Conservation (phyloP, 78 protist genomes). For the Acrasis kona region DNA sequence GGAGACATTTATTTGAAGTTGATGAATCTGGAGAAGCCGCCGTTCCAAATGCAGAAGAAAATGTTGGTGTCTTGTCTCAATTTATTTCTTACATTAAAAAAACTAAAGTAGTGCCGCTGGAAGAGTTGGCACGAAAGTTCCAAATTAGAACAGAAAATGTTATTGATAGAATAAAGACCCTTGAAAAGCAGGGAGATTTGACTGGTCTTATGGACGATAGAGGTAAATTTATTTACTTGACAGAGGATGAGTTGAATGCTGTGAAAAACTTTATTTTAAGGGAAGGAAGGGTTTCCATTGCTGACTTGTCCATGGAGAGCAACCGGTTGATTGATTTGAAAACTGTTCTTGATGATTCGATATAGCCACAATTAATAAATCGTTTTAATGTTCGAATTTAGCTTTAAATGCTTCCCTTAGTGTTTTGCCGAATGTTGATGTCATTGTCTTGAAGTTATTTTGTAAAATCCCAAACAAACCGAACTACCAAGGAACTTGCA, state of each 20-base stretch:
- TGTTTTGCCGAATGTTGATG: too few species aligned
- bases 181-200: constrained; percentile 47
- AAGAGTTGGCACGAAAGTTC: constrained; percentile 5
- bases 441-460: too few species aligned
- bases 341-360: too few species aligned
- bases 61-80: not conserved
- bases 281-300: constrained; percentile 56
- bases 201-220: constrained; percentile 70
- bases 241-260: constrained; percentile 47
- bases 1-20: not conserved
- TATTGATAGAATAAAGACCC: constrained; percentile 29
- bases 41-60: not conserved
- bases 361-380: too few species aligned
- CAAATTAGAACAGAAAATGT: constrained; percentile 20
- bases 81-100: constrained; percentile 1
- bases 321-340: constrained; percentile 37
- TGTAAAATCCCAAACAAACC: too few species aligned
- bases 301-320: constrained; percentile 39
- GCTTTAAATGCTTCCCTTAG: too few species aligned
- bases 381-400: too few species aligned
- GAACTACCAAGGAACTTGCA: too few species aligned
- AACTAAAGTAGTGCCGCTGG: not conserved
- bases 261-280: constrained; percentile 37
- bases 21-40: not conserved
- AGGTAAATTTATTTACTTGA: constrained; percentile 62